Percentiles rank a stretch among this genome's conserved stretches.
phyloP scores from a whole-genome alignment of 2,329 filamentous ascomycete genomes.

The Trichoderma afroharzianum region DNA sequence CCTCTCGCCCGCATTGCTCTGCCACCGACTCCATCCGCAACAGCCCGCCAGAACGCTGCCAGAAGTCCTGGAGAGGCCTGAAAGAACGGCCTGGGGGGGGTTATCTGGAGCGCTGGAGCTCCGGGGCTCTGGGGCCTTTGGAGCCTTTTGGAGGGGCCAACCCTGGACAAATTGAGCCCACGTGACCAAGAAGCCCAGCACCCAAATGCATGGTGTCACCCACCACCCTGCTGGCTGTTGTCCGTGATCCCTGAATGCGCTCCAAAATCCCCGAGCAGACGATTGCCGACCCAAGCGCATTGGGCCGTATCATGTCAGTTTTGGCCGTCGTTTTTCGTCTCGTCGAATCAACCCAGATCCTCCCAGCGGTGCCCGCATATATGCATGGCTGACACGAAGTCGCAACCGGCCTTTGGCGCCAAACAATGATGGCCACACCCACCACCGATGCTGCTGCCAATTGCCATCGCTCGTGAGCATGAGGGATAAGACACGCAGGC shows the following conservation, averaged over 20 bases:
- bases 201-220: constrained; percentile 13
- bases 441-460: neutral
- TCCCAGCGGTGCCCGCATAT: neutral
- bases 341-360: neutral
- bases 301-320: constrained; percentile 5
- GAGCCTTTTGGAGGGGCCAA: neutral
- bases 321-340: neutral
- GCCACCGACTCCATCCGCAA: neutral
- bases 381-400: constrained; percentile 16
- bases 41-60: neutral
- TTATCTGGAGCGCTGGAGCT: neutral
- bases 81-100: neutral
- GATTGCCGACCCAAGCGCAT: constrained; percentile 9
- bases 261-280: constrained; percentile 10
- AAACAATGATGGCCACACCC: neutral
- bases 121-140: neutral
- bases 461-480: neutral
- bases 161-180: neutral
- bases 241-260: constrained; percentile 13
- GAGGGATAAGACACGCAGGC: constrained; percentile 1
- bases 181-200: constrained; percentile 15
- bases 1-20: constrained; percentile 5
- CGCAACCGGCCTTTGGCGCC: neutral
- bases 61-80: neutral
- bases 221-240: constrained; percentile 9